These are phyloP conservation scores for Heterobasidion occidentale DNA, from an alignment of 1,284 basidiomycete species.

Conservation along the genomic window DNA sequence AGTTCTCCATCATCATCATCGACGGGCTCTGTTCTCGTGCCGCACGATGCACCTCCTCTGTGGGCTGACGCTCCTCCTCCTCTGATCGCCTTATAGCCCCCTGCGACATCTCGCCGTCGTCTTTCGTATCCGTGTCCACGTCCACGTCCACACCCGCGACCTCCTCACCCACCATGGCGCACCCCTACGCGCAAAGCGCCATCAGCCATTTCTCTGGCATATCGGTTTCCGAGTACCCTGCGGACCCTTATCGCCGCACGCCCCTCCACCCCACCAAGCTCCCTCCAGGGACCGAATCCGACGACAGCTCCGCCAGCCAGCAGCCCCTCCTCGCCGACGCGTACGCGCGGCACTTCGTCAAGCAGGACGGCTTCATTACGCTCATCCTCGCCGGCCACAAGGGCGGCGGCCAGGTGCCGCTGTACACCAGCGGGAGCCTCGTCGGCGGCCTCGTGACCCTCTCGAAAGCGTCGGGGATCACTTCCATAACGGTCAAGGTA, in stretches of 20 bases:
- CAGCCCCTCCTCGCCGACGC: not conserved
- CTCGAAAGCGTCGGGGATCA: constrained; percentile 10
- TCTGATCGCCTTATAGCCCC: no score
- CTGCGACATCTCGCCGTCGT: no score
- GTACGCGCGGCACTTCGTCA: constrained; percentile 13
- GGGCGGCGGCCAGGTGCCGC: constrained; percentile 9
- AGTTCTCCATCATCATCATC: no score
- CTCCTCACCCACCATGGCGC: not conserved
- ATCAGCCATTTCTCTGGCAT: no score
- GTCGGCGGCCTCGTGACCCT: constrained; percentile 14
- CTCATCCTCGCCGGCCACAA: constrained; percentile 12
- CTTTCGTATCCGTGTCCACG: no score
- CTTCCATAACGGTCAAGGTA: constrained; percentile 13
- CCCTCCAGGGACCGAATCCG: not conserved
- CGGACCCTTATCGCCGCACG: not conserved
- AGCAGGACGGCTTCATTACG: constrained; percentile 11
- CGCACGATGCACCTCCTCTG: no score
- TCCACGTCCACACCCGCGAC: not conserved
- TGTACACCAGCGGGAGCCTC: constrained; percentile 14
- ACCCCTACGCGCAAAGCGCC: not conserved
- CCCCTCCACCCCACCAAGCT: not conserved
- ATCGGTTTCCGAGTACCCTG: not conserved
- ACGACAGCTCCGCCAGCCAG: not conserved
- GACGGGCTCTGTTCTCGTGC: no score
- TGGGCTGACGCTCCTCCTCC: no score